A percentile compares a stretch with the other conserved stretches of the same genome.
phyloP scores from a whole-genome alignment of 768 basidiomycete species.

The Phylloporus sp. region DNA sequence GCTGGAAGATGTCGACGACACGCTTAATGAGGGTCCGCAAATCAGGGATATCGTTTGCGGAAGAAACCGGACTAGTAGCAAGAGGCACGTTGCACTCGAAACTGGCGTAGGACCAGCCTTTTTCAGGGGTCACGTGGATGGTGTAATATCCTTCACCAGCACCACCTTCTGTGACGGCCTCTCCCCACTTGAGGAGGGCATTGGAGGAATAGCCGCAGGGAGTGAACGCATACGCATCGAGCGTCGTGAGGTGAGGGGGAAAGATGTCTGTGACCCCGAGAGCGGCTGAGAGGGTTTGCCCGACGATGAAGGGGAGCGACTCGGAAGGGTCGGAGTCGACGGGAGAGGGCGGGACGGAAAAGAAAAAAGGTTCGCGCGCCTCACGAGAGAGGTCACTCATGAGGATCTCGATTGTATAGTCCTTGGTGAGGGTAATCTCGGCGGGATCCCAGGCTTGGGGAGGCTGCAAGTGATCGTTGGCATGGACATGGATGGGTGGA shows the following conservation, averaged over 20 bases:
- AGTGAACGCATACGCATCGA: constrained; percentile 91
- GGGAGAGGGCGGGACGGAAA: constrained; percentile 38
- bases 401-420: constrained; percentile 96
- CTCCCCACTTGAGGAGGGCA: constrained; percentile 70
- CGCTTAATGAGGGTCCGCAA: constrained; percentile 78
- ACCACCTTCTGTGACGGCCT: constrained; percentile 18
- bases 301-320: constrained; percentile 22
- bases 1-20: constrained; percentile 91
- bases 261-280: constrained; percentile 84
- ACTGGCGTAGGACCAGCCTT: constrained; percentile 97
- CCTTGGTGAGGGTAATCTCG: constrained; percentile 38
- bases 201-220: constrained; percentile 98
- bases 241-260: constrained; percentile 67
- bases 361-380: constrained; percentile 80
- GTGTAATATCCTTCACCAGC: constrained; percentile 91
- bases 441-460: constrained; percentile 6
- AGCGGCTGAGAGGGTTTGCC: constrained; percentile 51
- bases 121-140: constrained; percentile 97
- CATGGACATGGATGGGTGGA: constrained; percentile 13
- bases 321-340: constrained; percentile 48
- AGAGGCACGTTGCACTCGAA: constrained; percentile 98
- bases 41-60: constrained; percentile 56
- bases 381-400: constrained; percentile 85
- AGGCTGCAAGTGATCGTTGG: constrained; percentile 10
- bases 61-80: constrained; percentile 27